Conservation (phyloP, 1,284 basidiomycete species). For the Phellinidium pouzarii region DNA sequence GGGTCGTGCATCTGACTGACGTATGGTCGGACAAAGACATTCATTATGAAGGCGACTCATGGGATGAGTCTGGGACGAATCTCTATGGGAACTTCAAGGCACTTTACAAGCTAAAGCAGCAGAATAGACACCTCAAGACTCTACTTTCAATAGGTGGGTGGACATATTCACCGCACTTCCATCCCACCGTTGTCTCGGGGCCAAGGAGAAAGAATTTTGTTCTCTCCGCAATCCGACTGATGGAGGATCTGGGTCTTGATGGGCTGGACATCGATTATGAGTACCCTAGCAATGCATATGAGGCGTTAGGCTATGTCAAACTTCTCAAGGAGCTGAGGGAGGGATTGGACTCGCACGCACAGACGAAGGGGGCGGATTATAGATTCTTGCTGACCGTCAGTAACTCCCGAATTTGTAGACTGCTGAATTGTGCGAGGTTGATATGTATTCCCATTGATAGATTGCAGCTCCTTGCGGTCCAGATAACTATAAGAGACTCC, state of each 20-base stretch:
- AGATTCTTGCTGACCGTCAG: slow-evolving; percentile 72
- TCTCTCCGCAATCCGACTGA: slow-evolving; percentile 63
- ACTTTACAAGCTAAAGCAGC: slow-evolving; percentile 84
- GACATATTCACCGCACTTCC: slow-evolving; percentile 80
- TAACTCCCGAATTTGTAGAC: slow-evolving; percentile 13
- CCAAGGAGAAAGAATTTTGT: slow-evolving; percentile 71
- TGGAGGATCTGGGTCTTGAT: slow-evolving; percentile 77
- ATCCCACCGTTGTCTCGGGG: slow-evolving; percentile 65
- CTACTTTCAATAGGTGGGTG: slow-evolving; percentile 87
- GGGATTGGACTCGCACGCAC: slow-evolving; percentile 63
- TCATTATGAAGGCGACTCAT: slow-evolving; percentile 76
- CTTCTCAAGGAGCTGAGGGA: slow-evolving; percentile 65
- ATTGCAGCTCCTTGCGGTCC: slow-evolving; percentile 92
- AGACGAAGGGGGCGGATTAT: slow-evolving; percentile 49
- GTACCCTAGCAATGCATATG: slow-evolving; percentile 65
- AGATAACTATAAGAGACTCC: slow-evolving; percentile 75
- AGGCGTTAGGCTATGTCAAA: slow-evolving; percentile 68
- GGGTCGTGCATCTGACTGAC: slow-evolving; percentile 86
- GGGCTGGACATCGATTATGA: slow-evolving; percentile 82
- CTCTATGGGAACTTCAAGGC: slow-evolving; percentile 95
- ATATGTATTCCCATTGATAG: slow-evolving; percentile 37
- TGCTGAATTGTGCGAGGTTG: slow-evolving; percentile 6
- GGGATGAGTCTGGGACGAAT: slow-evolving; percentile 81
- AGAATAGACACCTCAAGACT: slow-evolving; percentile 79
- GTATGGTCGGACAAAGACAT: slow-evolving; percentile 91